These are phyloP conservation scores for Symbiodinium pilosum DNA, from an alignment of 73 alveolate genomes.

Conservation along the genomic window DNA sequence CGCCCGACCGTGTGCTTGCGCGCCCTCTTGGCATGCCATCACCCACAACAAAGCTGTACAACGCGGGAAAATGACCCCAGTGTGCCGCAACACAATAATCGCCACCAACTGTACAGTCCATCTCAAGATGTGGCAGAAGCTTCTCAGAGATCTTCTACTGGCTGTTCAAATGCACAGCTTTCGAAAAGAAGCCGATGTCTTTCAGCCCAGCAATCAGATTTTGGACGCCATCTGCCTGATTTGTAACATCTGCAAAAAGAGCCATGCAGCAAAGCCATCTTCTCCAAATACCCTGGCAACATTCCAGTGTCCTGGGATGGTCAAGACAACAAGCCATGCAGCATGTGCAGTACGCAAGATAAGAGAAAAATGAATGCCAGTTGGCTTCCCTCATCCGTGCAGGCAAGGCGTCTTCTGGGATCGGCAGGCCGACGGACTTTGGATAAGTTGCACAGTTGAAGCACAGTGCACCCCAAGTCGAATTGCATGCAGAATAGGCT, in stretches of 20 bases:
- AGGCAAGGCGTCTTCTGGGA: slow-evolving; percentile 32
- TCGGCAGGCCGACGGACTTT: slow-evolving; percentile 42
- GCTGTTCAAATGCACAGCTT: slow-evolving; percentile 39
- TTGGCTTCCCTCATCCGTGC: no score
- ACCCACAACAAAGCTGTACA: neutral
- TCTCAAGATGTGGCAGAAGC: neutral
- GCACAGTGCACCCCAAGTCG: slow-evolving; percentile 36
- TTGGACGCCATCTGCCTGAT: slow-evolving; percentile 35
- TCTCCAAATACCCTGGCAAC: slow-evolving; percentile 37
- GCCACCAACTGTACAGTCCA: neutral
- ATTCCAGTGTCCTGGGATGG: slow-evolving; percentile 27
- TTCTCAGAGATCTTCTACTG: neutral
- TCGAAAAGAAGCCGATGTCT: neutral
- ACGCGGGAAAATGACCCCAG: neutral
- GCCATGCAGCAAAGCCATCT: slow-evolving; percentile 2
- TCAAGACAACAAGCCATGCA: neutral
- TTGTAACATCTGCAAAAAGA: slow-evolving; percentile 53
- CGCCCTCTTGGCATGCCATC: no score
- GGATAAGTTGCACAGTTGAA: slow-evolving; percentile 85
- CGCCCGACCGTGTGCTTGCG: no score
- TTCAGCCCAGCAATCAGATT: slow-evolving; percentile 26
- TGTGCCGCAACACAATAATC: neutral
- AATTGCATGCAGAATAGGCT: neutral
- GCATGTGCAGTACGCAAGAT: no score
- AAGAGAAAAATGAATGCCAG: no score